Base-by-base conservation (phyloP, 768 basidiomycete genomes). In the Lyophyllum shimeji region DNA sequence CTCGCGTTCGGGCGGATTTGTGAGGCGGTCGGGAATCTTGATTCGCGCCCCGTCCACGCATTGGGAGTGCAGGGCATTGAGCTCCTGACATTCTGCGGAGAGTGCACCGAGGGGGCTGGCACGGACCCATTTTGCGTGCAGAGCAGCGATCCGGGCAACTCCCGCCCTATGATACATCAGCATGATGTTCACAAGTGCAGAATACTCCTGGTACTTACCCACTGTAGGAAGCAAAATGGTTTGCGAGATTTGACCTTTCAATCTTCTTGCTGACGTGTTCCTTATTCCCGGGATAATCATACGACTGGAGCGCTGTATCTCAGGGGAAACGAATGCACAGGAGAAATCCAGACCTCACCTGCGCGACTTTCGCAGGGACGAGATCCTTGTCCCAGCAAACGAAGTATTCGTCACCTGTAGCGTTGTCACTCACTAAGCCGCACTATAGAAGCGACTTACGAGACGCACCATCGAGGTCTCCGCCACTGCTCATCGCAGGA, bases 361-460 rank as follows among this genome's bases (percentile, higher is more conserved):
- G 80, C 1, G 79, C 75, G 3, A 84, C 72, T n/a, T 62, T 76
- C 13, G 66, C 70, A 5, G 85, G 86, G 17, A 87, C 79, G 7
- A 87, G 63, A 59, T 85, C 84, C 0, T 76, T 74, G 66, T 88
- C 86, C 85, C 86, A 88, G 39, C 83, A 85, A 1, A 88, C 85
- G 53, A 85, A 82, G 62, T 82, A 87, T 58, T 84, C 79, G 59
- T 88, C 86, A 8, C 85, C 85, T 81, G 60, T 21, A 53, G 18
- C 23, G 17, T 17, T 8, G 7, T 18, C 25, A 11, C 34, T 33
- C 8, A 55, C 53, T 25, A 27, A 7, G 37, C 42, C 51, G 33
- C 23, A 40, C n/a, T 25, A 8, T 37, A 27, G 8, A 23, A 29
- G 47, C n/a, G n/a, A 56, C 15, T 20, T 15, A 37, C 1, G 18